A percentile compares a stretch with the other conserved stretches of the same genome.
phyloP scores from a whole-genome alignment of 345 rosid species.

The Sapria himalayana region DNA sequence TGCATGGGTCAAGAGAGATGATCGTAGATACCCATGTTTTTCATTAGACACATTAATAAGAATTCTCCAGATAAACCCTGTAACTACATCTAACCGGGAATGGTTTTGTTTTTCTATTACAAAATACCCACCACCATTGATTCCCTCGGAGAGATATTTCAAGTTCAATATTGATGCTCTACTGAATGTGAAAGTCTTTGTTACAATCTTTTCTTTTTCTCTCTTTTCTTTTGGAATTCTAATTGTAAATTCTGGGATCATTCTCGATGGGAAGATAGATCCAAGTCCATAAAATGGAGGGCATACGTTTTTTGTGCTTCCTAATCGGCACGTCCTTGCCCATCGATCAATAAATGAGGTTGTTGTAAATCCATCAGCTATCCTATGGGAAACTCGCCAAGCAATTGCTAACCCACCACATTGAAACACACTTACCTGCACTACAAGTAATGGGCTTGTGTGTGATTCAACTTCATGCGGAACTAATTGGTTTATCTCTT shows the following conservation, averaged over 20 bases:
- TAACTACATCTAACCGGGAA: conserved; percentile 20
- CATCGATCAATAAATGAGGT: neutral
- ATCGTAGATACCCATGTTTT: neutral
- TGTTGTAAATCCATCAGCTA: conserved; percentile 6
- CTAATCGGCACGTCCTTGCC: conserved; percentile 6
- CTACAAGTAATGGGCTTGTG: conserved; percentile 2
- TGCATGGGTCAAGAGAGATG: conserved; percentile 8
- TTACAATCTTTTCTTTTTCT: conserved; percentile 7
- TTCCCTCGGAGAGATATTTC: conserved; percentile 1
- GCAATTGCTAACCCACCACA: conserved; percentile 12
- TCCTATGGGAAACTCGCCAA: conserved; percentile 6
- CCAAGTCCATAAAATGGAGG: neutral
- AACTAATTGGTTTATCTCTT: conserved; percentile 2
- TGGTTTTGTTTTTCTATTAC: conserved; percentile 11
- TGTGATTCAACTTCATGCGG: conserved; percentile 5
- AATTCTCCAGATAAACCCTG: conserved; percentile 18
- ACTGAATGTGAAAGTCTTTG: conserved; percentile 15
- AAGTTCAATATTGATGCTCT: neutral
- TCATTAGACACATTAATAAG: conserved; percentile 3
- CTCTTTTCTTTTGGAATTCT: neutral
- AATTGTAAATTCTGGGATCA: neutral
- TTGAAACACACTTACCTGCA: conserved; percentile 7
- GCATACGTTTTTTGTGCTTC: neutral
- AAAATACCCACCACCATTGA: conserved; percentile 4
- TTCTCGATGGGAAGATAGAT: conserved; percentile 4